Base-by-base conservation (phyloP, 108 stramenopile species). In the Stephanodiscus triporus region DNA sequence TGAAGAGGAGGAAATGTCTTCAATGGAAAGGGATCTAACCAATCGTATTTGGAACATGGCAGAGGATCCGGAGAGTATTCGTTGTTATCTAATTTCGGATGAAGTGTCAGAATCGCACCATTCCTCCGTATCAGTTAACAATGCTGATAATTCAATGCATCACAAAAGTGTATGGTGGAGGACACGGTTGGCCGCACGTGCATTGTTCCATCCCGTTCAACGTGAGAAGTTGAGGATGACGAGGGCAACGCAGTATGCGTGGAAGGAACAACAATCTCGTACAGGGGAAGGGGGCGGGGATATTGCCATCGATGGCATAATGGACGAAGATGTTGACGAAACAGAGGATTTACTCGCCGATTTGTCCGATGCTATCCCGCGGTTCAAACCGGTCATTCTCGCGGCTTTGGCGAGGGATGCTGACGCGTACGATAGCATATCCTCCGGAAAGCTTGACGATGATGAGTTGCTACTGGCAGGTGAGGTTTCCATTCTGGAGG, bases 11-110 rank as follows among this genome's bases (percentile, higher is more conserved):
- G 53, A 73, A 16, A 32, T 80, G 62, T 65, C 70, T 24, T 53
- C 63, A 10, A 59, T 62, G 23, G 79, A 80, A 36, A 68, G 37
- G 14, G 93, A 94, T 60, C 16, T 94, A 23, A 27, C 70, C n/a
- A 65, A 73, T 56, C 80, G 90, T 22, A 67, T 94, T 49, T 91
- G 90, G 90, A 85, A 83, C 24, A 65, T 68, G 5, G 61, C 77
- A 19, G 81, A 87, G 26, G 84, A 91, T 56, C 72, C 87, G 16
- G 77, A 84, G 43, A 30, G 43, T 37, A 66, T 94, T 38, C 72
- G 75, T 3, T 73, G 87, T 24, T 84, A 81, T 57, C 23, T 91
- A 40, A 66, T 84, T n/a, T 80, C 83, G 20, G 89, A 90, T 13
- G 90, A 91, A 73, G 64, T 92, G 10, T 73, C 79, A 14, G 68